Evolutionary conservation across 148 eudicot genomes (phyloP).

Genomic region (Diospyros lotus): DNA sequence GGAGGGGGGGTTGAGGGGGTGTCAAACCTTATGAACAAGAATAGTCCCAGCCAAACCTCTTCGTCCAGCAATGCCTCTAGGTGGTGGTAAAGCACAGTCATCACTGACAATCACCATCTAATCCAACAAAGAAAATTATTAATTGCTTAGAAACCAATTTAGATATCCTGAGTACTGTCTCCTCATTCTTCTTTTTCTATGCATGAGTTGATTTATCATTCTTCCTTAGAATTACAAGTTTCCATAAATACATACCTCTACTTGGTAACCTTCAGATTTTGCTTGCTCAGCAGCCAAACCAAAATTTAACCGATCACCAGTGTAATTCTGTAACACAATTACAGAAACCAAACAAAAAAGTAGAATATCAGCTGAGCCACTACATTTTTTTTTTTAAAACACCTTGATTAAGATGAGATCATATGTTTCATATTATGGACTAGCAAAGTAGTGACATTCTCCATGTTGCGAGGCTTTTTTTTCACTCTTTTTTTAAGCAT

Average conservation of each 20-base stretch:
- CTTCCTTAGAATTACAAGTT: not conserved
- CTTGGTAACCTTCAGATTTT: conserved; percentile 88
- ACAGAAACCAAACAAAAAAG: not conserved
- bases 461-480: too few species aligned
- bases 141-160: not conserved
- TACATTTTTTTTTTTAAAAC: not conserved
- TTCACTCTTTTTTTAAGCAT: not conserved
- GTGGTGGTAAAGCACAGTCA: conserved; percentile 96
- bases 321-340: conserved; percentile 64
- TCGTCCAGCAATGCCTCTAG: conserved; percentile 94
- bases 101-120: conserved; percentile 97
- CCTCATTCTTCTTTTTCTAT: not conserved
- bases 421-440: not conserved
- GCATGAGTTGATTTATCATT: not conserved
- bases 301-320: conserved; percentile 93
- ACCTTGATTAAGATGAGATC: not conserved
- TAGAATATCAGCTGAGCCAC: not conserved
- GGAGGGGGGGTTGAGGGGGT: conserved; percentile 3
- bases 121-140: conserved; percentile 5
- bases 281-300: conserved; percentile 99
- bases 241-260: conserved; percentile 56
- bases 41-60: conserved; percentile 98
- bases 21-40: conserved; percentile 80
- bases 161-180: not conserved
- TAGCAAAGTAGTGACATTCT: not conserved